Base-by-base conservation (phyloP, 805 yeast species). In the Monosporozyma unispora region DNA sequence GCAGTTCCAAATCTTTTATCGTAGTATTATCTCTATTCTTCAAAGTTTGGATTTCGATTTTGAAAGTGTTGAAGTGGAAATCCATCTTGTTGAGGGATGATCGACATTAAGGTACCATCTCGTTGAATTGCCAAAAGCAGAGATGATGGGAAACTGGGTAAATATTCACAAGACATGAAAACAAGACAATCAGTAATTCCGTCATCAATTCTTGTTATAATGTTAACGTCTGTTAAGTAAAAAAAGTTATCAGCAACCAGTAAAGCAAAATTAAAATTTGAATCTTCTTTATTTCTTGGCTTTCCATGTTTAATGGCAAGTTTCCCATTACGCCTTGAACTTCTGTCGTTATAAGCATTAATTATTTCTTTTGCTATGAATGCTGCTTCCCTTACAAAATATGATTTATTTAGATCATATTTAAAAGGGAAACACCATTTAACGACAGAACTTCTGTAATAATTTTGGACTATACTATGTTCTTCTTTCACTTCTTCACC, bases 131-230 rank as follows among this genome's bases (percentile, higher is more conserved):
- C 27, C 14, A 61, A 42, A 3, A 57, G 29, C 1, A 53, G 56
- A 1, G 39, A 9, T 2, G 39, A 12, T 6, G 21, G 22, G 5
- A 11, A 19, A 21, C 2, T 21, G 14, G 16, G 16, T 4, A 21
- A 22, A 28, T 12, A 31, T 25, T 41, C n/a, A n/a, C n/a, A n/a
- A n/a, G n/a, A n/a, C n/a, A n/a, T 38, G 42, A 14, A 53, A 14
- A 4, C 48, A 44, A 47, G 18, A 43, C 61, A 54, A 44, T 57
- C 62, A 16, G 44, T 44, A 5, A 63, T 59, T 2, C 56, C 59
- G 19, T 48, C 52, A 14, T 50, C 44, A 2, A 57, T 23, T 4
- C 25, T 23, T 11, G 53, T 54, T 5, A 48, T 48, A 5, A 25
- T 40, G 8, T 50, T 41, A 14, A 47, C 43, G 6, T 60, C 61